phyloP scores from a whole-genome alignment of 192 early-diverging fungal species.

The Gamsiella multidivaricata region DNA sequence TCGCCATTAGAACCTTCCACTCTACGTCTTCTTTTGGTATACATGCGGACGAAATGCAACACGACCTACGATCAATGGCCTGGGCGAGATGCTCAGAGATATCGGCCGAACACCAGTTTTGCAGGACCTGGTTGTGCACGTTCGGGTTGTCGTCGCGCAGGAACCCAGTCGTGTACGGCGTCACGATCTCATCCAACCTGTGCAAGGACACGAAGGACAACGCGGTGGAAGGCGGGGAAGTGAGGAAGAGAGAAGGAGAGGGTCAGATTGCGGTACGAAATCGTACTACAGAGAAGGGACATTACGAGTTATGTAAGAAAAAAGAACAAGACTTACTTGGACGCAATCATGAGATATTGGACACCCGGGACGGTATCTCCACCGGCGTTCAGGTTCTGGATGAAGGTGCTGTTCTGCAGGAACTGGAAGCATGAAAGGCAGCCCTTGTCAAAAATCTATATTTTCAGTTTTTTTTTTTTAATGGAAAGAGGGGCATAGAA shows the following conservation, averaged over 20 bases:
- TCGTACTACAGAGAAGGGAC: no score
- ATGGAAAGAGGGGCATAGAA: no score
- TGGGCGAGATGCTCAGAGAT: conserved; percentile 2
- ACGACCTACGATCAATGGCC: conserved; percentile 10
- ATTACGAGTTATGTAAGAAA: background rate
- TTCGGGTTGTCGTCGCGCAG: conserved; percentile 5
- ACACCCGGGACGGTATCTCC: conserved; percentile 30
- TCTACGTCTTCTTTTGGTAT: no score
- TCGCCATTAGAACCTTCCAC: no score
- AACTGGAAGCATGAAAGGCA: conserved; percentile 18
- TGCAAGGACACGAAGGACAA: background rate
- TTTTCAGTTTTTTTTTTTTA: no score
- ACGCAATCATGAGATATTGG: conserved; percentile 18
- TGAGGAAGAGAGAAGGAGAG: background rate
- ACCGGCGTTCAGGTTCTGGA: conserved; percentile 16
- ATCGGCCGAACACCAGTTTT: conserved; percentile 11
- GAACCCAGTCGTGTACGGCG: conserved; percentile 22
- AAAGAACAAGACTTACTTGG: conserved; percentile 10
- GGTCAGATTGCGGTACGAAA: background rate
- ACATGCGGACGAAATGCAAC: no score
- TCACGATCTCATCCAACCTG: conserved; percentile 13
- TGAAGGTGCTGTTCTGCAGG: background rate
- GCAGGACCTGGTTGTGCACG: conserved; percentile 18
- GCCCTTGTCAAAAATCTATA: background rate
- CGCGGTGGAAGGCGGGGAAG: no score